These are phyloP conservation scores for Sphagnum magellanicum DNA, from an alignment of 228 moss, liverwort and hornwort species.

Conservation along the genomic window DNA sequence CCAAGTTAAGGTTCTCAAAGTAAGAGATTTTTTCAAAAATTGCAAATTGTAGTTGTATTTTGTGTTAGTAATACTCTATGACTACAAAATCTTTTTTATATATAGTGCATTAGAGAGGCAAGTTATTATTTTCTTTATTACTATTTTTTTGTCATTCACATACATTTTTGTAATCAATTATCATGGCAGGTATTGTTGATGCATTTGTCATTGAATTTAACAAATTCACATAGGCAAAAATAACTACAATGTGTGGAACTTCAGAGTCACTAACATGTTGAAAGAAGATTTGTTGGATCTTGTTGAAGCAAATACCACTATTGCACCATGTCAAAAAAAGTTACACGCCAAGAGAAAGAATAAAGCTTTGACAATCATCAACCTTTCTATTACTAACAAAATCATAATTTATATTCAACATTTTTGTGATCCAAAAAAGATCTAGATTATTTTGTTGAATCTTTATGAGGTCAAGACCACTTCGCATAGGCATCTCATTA, in stretches of 20 bases:
- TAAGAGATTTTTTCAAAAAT: too few species aligned
- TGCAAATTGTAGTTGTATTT: too few species aligned
- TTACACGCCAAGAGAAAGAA: not conserved
- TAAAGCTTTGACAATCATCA: not conserved
- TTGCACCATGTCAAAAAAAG: not conserved
- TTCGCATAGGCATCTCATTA: not conserved
- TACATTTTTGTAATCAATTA: too few species aligned
- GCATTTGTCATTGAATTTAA: constrained; percentile 1
- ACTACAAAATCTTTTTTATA: too few species aligned
- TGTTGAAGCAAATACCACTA: not conserved
- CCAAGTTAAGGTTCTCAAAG: too few species aligned
- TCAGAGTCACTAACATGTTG: not conserved
- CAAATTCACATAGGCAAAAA: not conserved
- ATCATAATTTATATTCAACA: not conserved
- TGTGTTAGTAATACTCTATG: too few species aligned
- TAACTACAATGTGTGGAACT: constrained; percentile 2
- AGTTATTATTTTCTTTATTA: too few species aligned
- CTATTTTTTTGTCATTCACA: too few species aligned
- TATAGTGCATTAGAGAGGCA: too few species aligned
- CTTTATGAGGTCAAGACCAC: constrained; percentile 2
- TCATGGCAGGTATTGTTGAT: too few species aligned
- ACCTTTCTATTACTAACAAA: constrained; percentile 1
- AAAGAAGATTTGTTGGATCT: not conserved
- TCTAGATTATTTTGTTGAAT: not conserved
- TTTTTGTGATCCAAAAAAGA: not conserved